These are phyloP conservation scores for Poa annua DNA, from an alignment of 176 grass and related monocot species.

Conservation along the genomic window DNA sequence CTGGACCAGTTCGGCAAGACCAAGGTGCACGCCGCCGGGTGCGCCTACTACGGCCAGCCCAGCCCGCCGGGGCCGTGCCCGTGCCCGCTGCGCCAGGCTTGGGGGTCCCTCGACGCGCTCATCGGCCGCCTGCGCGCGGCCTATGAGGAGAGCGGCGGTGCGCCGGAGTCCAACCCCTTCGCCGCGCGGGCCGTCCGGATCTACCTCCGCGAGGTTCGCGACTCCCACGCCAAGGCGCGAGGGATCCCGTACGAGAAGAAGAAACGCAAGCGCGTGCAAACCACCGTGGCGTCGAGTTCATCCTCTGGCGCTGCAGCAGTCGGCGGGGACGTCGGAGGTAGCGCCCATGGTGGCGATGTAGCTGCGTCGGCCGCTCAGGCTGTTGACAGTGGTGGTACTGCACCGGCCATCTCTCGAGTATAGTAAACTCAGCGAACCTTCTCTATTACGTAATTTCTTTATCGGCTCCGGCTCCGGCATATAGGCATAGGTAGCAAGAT, in stretches of 20 bases:
- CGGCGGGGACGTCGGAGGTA: not conserved
- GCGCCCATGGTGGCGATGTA: not conserved
- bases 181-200: constrained; percentile 92
- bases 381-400: constrained; percentile 24
- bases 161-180: constrained; percentile 90
- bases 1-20: constrained; percentile 99
- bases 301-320: not conserved
- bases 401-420: constrained; percentile 49
- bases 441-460: constrained; percentile 38
- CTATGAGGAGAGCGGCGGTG: constrained; percentile 93
- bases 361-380: constrained; percentile 9
- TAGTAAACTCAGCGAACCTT: constrained; percentile 52
- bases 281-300: constrained; percentile 21
- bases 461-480: not conserved
- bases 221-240: constrained; percentile 90
- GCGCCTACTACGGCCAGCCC: constrained; percentile 84
- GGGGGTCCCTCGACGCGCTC: constrained; percentile 97
- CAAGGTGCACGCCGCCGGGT: constrained; percentile 78
- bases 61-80: constrained; percentile 76
- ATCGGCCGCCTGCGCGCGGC: constrained; percentile 94
- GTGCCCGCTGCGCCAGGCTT: constrained; percentile 88
- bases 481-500: constrained; percentile 34
- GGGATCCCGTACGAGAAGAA: constrained; percentile 98
- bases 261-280: constrained; percentile 79
- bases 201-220: constrained; percentile 95